phyloP scores from a whole-genome alignment of 2,329 filamentous ascomycete genomes.

The Anisogramma anomala region DNA sequence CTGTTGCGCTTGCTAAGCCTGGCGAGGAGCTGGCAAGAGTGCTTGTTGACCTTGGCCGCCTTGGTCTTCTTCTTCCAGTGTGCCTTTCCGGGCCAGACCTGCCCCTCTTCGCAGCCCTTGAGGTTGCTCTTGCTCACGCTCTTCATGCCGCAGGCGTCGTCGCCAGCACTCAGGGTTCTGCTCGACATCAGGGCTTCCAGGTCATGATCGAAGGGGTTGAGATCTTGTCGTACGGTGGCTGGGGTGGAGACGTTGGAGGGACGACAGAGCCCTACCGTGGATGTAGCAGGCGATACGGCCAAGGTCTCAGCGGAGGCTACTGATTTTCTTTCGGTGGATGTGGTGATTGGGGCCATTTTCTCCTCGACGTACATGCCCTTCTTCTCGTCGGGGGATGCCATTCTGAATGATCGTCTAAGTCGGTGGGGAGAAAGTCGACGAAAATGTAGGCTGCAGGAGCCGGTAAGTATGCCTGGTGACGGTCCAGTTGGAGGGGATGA shows the following conservation, averaged over 20 bases:
- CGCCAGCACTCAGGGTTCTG: slow-evolving; percentile 10
- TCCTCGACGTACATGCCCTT: neutral
- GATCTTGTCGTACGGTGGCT: slow-evolving; percentile 26
- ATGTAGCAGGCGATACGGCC: neutral
- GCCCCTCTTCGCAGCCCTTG: slow-evolving; percentile 35
- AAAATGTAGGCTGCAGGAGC: too few relatives aligned
- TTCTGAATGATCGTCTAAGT: too few relatives aligned
- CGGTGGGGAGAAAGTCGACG: too few relatives aligned
- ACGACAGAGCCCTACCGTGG: slow-evolving; percentile 10
- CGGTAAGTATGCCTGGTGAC: neutral
- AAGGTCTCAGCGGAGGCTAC: slow-evolving; percentile 3
- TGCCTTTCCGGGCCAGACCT: slow-evolving; percentile 48
- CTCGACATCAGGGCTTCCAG: slow-evolving; percentile 40
- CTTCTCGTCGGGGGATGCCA: slow-evolving; percentile 9
- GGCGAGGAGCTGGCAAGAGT: slow-evolving; percentile 42
- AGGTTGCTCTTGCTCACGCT: slow-evolving; percentile 24
- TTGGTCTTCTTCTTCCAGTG: slow-evolving; percentile 50
- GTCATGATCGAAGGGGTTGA: slow-evolving; percentile 46
- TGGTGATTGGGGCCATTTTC: slow-evolving; percentile 2
- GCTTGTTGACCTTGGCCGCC: slow-evolving; percentile 39
- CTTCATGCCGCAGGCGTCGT: slow-evolving; percentile 26
- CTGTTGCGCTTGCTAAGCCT: slow-evolving; percentile 41
- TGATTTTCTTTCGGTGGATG: neutral
- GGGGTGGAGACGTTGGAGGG: slow-evolving; percentile 32
- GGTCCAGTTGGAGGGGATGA: too few relatives aligned